Conservation (phyloP, 305 asterid species). For the Fraxinus ornus region DNA sequence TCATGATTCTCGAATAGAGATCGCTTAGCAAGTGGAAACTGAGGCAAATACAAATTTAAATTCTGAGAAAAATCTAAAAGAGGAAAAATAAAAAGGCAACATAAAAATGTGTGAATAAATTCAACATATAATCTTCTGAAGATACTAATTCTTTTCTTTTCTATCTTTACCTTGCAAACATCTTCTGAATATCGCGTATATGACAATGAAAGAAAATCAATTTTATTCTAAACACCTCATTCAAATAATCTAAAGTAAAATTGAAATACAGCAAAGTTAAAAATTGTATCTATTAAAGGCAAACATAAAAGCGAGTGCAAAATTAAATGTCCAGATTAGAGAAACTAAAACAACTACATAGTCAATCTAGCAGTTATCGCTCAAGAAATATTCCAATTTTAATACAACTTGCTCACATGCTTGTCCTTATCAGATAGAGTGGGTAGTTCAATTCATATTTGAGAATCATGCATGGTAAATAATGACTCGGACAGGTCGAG, state of each 20-base stretch:
- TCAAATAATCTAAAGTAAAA: slow-evolving; percentile 66
- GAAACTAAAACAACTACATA: not conserved
- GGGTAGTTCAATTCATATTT: slow-evolving; percentile 35
- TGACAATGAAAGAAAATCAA: slow-evolving; percentile 79
- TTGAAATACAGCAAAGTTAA: not conserved
- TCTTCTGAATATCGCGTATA: slow-evolving; percentile 87
- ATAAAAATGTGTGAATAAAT: too few species aligned
- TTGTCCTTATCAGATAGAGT: too few species aligned
- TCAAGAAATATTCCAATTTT: not conserved
- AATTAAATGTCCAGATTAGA: not conserved
- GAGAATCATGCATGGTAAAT: slow-evolving; percentile 90
- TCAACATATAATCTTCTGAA: too few species aligned
- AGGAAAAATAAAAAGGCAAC: too few species aligned
- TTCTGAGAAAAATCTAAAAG: too few species aligned
- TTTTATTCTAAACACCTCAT: slow-evolving; percentile 89
- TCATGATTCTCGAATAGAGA: too few species aligned
- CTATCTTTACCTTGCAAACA: slow-evolving; percentile 66
- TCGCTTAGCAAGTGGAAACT: too few species aligned
- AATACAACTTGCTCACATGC: not conserved
- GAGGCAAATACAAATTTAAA: too few species aligned
- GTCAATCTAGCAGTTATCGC: slow-evolving; percentile 8
- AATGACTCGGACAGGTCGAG: slow-evolving; percentile 78
- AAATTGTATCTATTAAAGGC: not conserved
- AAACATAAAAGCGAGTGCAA: not conserved
- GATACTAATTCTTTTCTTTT: not conserved